Percentiles rank a stretch among this genome's conserved stretches.
Evolutionary conservation across 441 rosid genomes (phyloP).

Genomic region (Jatropha podagrica): DNA sequence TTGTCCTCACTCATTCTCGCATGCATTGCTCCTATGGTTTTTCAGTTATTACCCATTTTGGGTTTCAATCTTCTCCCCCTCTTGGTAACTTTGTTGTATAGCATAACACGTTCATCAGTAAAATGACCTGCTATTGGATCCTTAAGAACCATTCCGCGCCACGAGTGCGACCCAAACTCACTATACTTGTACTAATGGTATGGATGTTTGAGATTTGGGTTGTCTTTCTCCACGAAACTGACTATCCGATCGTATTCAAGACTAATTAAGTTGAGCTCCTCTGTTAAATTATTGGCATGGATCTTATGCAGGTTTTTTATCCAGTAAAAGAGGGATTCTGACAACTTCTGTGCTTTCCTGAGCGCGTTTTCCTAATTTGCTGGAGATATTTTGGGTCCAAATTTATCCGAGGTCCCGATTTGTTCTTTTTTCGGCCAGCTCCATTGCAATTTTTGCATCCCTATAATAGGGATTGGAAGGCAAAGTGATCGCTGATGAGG

Average conservation of each 20-base stretch:
- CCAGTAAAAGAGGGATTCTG: conserved; percentile 65
- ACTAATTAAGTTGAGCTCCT: conserved; percentile 69
- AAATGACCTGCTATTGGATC: conserved; percentile 76
- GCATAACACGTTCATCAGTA: conserved; percentile 68
- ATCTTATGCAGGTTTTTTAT: conserved; percentile 55
- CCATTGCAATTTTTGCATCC: too few species aligned
- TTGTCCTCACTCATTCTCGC: conserved; percentile 76
- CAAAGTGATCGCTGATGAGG: too few species aligned
- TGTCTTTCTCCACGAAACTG: conserved; percentile 84
- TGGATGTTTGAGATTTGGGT: conserved; percentile 76
- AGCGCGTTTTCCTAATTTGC: conserved; percentile 45
- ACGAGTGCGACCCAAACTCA: conserved; percentile 90
- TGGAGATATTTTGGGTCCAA: conserved; percentile 54
- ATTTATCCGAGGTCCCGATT: conserved; percentile 56
- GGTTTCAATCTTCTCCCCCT: conserved; percentile 91
- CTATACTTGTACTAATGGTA: conserved; percentile 91
- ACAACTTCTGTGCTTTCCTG: conserved; percentile 40
- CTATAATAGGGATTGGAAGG: too few species aligned
- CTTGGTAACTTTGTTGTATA: conserved; percentile 68
- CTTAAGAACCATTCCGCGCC: conserved; percentile 91
- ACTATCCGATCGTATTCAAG: conserved; percentile 90
- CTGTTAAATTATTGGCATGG: conserved; percentile 75
- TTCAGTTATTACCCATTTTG: conserved; percentile 72
- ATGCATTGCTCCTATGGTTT: conserved; percentile 88
- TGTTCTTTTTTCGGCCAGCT: conserved; percentile 85